Conservation (phyloP, 78 protist species). For the Isochrysis galbana region DNA sequence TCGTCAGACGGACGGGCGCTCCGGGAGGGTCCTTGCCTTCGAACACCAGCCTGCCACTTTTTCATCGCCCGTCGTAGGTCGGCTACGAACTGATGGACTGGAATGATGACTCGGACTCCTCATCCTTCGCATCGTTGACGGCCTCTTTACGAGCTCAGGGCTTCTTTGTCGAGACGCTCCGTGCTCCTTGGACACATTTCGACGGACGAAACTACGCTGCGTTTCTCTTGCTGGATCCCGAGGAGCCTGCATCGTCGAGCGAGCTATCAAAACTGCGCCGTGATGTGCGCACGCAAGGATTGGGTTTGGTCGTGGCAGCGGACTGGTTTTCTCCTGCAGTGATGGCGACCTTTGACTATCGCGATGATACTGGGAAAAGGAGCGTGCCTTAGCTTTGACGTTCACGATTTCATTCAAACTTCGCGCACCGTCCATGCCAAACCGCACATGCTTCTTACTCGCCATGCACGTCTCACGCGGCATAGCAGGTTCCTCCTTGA, state of each 20-base stretch:
- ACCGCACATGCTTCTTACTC: not conserved
- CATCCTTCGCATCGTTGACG: slow-evolving; percentile 75
- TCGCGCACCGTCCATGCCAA: not conserved
- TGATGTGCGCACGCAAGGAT: slow-evolving; percentile 73
- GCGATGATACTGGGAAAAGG: too few relatives aligned
- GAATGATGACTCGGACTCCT: slow-evolving; percentile 93
- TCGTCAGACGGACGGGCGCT: too few relatives aligned
- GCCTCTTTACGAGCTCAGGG: slow-evolving; percentile 38
- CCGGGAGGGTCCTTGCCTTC: too few relatives aligned
- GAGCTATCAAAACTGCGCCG: slow-evolving; percentile 69
- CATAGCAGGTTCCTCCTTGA: not conserved
- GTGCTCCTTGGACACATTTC: slow-evolving; percentile 70
- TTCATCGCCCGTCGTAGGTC: too few relatives aligned
- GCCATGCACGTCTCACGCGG: not conserved
- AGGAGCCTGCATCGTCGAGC: slow-evolving; percentile 75
- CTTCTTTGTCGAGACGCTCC: slow-evolving; percentile 17
- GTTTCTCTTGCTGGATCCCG: slow-evolving; percentile 89
- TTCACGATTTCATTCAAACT: not conserved
- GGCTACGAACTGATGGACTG: slow-evolving; percentile 92
- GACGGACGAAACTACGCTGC: slow-evolving; percentile 63
- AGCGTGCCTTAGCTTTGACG: not conserved
- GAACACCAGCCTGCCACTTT: too few relatives aligned
- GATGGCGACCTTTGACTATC: not conserved
- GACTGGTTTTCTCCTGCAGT: slow-evolving; percentile 75
- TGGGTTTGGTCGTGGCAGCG: slow-evolving; percentile 76